Evolutionary conservation across 169 alveolate genomes (phyloP).

Genomic region (Plasmodium billcollinsi): DNA sequence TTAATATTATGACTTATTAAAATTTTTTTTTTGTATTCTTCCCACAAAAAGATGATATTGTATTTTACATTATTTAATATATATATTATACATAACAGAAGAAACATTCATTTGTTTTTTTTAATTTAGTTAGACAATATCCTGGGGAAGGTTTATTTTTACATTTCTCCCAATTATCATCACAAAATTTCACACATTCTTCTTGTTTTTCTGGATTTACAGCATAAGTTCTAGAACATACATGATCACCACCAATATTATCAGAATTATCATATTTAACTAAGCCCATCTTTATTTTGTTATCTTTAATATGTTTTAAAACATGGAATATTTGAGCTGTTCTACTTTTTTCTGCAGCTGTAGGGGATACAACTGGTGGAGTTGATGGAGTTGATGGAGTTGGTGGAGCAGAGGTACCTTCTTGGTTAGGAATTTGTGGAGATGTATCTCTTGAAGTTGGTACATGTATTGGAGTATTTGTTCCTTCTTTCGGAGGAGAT

Average conservation of each 20-base stretch:
- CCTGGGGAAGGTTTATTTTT: not conserved
- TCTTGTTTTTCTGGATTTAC: not conserved
- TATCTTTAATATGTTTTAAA: conserved; percentile 18
- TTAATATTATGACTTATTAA: too few relatives aligned
- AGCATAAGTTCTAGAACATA: conserved; percentile 1
- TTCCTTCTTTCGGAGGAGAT: not conserved
- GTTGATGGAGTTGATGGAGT: too few relatives aligned
- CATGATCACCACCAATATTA: not conserved
- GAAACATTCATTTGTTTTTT: not conserved
- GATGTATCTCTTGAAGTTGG: too few relatives aligned
- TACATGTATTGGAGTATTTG: too few relatives aligned
- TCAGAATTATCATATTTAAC: conserved; percentile 4
- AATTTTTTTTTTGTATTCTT: too few relatives aligned
- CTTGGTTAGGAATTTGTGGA: not conserved
- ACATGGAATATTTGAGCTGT: conserved; percentile 6
- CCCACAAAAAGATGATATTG: too few relatives aligned
- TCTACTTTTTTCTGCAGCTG: not conserved
- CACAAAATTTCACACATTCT: conserved; percentile 5
- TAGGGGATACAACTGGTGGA: too few relatives aligned
- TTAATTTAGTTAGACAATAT: conserved; percentile 14
- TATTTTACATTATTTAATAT: too few relatives aligned
- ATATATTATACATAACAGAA: conserved; percentile 7
- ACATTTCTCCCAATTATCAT: not conserved
- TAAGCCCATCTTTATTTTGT: not conserved
- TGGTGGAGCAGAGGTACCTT: not conserved